These are phyloP conservation scores for Botrytis fabae DNA, from an alignment of 2,329 filamentous ascomycete genomes.

Conservation along the genomic window DNA sequence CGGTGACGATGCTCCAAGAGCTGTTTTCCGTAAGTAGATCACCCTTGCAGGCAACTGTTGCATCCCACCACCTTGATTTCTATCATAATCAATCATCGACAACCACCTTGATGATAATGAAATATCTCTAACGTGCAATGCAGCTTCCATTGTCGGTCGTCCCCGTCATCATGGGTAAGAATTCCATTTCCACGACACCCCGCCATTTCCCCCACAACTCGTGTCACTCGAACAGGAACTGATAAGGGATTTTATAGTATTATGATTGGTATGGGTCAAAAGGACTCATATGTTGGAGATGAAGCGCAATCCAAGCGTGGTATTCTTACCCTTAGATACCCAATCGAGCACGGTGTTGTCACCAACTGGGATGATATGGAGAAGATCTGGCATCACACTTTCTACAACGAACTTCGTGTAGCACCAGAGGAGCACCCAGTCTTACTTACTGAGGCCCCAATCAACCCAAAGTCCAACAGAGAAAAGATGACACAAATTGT, in stretches of 20 bases:
- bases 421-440: constrained; percentile 99
- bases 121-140: constrained; percentile 30
- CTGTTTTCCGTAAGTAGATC: constrained; percentile 95
- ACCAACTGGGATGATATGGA: constrained; percentile 99
- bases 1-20: constrained; percentile 99
- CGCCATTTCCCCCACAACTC: constrained; percentile 30
- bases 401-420: constrained; percentile 99
- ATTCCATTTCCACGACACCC: constrained; percentile 24
- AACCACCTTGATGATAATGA: constrained; percentile 3
- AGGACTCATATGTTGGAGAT: constrained; percentile 99
- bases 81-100: neutral
- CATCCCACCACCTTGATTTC: constrained; percentile 5
- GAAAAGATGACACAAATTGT: constrained; percentile 99
- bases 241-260: constrained; percentile 62
- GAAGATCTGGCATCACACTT: constrained; percentile 99
- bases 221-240: constrained; percentile 31
- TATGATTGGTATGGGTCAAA: constrained; percentile 99
- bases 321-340: constrained; percentile 99
- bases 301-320: constrained; percentile 99
- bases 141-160: constrained; percentile 98
- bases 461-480: constrained; percentile 99
- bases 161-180: constrained; percentile 99
- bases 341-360: constrained; percentile 99
- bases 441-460: constrained; percentile 97
- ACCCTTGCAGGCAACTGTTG: constrained; percentile 34